These are phyloP conservation scores for Candida tropicalis DNA, from an alignment of 1,139 yeast species.

Conservation along the genomic window DNA sequence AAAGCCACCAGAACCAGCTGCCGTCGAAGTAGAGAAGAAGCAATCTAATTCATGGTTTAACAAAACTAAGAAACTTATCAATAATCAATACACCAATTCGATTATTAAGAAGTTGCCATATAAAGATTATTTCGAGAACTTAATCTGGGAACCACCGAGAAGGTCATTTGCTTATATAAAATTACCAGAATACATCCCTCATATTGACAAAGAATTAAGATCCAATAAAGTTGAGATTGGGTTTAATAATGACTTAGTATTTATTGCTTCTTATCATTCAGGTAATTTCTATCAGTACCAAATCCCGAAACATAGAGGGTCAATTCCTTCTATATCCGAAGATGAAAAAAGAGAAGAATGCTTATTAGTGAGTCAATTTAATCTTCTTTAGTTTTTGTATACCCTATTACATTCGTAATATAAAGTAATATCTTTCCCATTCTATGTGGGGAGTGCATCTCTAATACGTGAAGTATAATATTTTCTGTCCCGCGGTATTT, in stretches of 20 bases:
- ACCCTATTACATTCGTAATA: neutral
- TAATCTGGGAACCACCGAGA: conserved; percentile 49
- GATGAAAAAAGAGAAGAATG: conserved; percentile 36
- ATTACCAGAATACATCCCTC: conserved; percentile 35
- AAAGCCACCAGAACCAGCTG: conserved; percentile 20
- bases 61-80: conserved; percentile 28
- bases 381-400: conserved; percentile 2
- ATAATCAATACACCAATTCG: conserved; percentile 41
- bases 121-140: conserved; percentile 43
- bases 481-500: no score
- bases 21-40: conserved; percentile 7
- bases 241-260: conserved; percentile 34
- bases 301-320: conserved; percentile 24
- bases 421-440: no score
- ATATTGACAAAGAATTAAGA: conserved; percentile 14
- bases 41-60: conserved; percentile 19
- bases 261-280: conserved; percentile 43
- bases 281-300: conserved; percentile 46
- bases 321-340: conserved; percentile 15
- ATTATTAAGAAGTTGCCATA: conserved; percentile 46
- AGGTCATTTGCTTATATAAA: conserved; percentile 47
- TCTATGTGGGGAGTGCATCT: no score
- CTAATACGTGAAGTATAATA: no score
- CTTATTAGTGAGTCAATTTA: conserved; percentile 28
- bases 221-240: conserved; percentile 40